These are phyloP conservation scores for Trichoderma citrinoviride DNA, from an alignment of 2,329 filamentous ascomycete genomes.

Conservation along the genomic window DNA sequence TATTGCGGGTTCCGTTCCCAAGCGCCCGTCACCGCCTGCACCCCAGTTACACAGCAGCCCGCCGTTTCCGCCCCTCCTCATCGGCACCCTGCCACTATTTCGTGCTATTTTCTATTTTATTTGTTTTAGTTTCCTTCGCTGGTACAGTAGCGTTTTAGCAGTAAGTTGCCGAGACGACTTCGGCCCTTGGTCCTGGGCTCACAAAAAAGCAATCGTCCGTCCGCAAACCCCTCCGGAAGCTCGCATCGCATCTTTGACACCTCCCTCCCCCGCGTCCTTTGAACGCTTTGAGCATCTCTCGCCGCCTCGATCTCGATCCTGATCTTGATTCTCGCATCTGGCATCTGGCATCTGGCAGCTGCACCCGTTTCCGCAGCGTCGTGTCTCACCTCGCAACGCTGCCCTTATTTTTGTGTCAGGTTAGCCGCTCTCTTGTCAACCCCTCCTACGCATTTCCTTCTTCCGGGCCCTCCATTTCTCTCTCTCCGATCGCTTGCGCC, in stretches of 20 bases:
- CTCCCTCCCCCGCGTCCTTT: not conserved
- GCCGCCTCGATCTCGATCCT: not conserved
- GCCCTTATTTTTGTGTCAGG: constrained; percentile 12
- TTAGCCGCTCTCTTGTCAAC: constrained; percentile 18
- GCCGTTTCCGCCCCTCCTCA: constrained; percentile 22
- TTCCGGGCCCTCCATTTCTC: constrained; percentile 12
- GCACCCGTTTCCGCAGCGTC: not conserved
- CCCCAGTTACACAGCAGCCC: constrained; percentile 22
- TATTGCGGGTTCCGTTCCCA: constrained; percentile 18
- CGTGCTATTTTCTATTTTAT: not conserved
- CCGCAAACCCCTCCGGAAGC: constrained; percentile 16
- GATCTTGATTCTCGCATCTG: not conserved
- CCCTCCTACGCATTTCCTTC: constrained; percentile 10
- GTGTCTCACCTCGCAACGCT: not conserved
- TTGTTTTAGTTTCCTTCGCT: not conserved
- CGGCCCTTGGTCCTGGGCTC: constrained; percentile 19
- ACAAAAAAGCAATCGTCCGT: constrained; percentile 20
- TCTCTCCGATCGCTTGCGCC: constrained; percentile 11
- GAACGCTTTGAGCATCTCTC: not conserved
- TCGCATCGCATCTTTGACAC: constrained; percentile 6
- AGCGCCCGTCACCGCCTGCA: constrained; percentile 28
- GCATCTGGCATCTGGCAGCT: not conserved
- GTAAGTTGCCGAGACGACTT: constrained; percentile 3
- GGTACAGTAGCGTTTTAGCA: not conserved
- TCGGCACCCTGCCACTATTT: constrained; percentile 15